Conservation (phyloP, 2,329 filamentous ascomycete species). For the Akanthomyces muscarius region DNA sequence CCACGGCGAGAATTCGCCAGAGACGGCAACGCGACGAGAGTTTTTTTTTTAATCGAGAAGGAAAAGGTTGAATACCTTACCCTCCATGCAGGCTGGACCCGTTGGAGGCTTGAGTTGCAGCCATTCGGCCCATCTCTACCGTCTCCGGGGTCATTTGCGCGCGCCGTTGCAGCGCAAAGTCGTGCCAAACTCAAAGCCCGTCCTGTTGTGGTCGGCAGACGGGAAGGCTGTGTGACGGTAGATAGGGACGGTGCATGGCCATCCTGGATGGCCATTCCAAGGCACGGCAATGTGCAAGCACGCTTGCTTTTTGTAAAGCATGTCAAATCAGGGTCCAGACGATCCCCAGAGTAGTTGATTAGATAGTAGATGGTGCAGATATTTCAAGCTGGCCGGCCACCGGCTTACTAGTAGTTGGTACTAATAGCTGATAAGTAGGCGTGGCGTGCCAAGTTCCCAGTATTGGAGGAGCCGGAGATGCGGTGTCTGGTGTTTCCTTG, state of each 20-base stretch:
- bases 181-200: background rate
- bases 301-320: background rate
- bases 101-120: background rate
- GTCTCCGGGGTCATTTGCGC: background rate
- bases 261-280: background rate
- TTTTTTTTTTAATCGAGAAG: too few relatives aligned
- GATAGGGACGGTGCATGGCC: background rate
- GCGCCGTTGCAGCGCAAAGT: background rate
- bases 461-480: background rate
- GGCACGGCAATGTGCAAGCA: background rate
- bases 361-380: background rate
- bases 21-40: background rate
- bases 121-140: too few relatives aligned
- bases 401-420: background rate
- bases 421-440: background rate
- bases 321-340: conserved; percentile 3
- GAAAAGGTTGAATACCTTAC: conserved; percentile 4
- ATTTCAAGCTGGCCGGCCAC: background rate
- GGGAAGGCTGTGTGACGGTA: background rate
- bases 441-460: background rate
- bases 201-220: background rate
- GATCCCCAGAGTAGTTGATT: background rate
- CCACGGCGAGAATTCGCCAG: background rate
- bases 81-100: background rate
- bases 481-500: background rate